Evolutionary conservation across 1,139 yeast genomes (phyloP), one percentile per base, ranked within the genome.

Genomic region (Pichia sp.): DNA sequence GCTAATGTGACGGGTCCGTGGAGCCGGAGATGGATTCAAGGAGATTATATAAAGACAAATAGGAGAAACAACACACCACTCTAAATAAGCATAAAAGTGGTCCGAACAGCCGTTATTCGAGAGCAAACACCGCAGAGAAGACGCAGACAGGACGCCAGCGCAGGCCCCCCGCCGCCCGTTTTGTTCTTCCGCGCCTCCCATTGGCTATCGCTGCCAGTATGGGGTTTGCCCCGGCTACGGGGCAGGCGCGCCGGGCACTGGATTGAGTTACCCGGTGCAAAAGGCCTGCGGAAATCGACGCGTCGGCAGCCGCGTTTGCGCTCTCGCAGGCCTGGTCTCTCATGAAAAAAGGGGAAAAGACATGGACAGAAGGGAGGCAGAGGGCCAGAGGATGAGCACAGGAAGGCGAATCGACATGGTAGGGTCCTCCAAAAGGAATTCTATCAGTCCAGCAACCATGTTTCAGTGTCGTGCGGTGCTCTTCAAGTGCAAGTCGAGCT

Each of bases 391-490:
- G 28, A 25, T 30, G 4, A 30, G 34, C 10, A 37, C 13, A 37
- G 4, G 23, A 41, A 9, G 30, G 12, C 30, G 4, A 4, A 26
- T 26, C 30, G 30, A 9, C 8, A 26, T 12, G n/a, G n/a, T n/a
- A n/a, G 30, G 30, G 12, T 12, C 2, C 30, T 26, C 12, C 8
- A 26, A 12, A 12, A 26, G 8, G 30, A 9, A 9, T 26, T 26
- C 12, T n/a, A 12, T n/a, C 34, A 6, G 12, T 4, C n/a, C 34
- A 34, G 18, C 37, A 34, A 34, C 18, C 19, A 44, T 44, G 47
- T 44, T 44, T 16, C 28, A 30, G 13, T 2, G 47, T 21, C 47
- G 47, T 44, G 47, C 36, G 39, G 36, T 30, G n/a, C 2, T 31
- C 8, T 43, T 39, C 12, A 28, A 26, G 39, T 37, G 18, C n/a